These are phyloP conservation scores for Aspergillus baeticus DNA, from an alignment of 495 filamentous ascomycete genomes.

Conservation along the genomic window DNA sequence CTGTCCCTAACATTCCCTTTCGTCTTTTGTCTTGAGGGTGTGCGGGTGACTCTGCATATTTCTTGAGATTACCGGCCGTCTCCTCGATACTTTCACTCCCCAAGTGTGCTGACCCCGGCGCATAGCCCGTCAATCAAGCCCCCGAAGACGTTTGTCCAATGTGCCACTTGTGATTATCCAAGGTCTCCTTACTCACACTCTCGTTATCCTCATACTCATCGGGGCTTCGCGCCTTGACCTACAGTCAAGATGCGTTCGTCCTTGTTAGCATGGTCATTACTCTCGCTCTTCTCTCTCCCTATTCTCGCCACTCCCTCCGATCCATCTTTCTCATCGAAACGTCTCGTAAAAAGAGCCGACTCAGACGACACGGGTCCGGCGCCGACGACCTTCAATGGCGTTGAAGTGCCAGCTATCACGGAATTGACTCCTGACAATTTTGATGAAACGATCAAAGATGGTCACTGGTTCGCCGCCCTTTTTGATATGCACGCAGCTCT, in stretches of 20 bases:
- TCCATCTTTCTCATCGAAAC: slow-evolving; percentile 15
- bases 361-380: slow-evolving; percentile 13
- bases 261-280: slow-evolving; percentile 41
- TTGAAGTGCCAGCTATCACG: slow-evolving; percentile 71
- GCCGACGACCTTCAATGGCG: slow-evolving; percentile 73
- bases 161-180: slow-evolving; percentile 37
- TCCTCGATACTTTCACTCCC: background rate
- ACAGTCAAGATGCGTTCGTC: slow-evolving; percentile 39
- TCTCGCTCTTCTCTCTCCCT: slow-evolving; percentile 41
- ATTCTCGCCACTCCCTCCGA: slow-evolving; percentile 35
- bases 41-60: slow-evolving; percentile 12
- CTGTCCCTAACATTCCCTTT: slow-evolving; percentile 13
- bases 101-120: background rate
- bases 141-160: slow-evolving; percentile 21
- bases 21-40: slow-evolving; percentile 13
- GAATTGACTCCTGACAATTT: slow-evolving; percentile 58
- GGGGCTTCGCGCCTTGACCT: slow-evolving; percentile 18
- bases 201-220: slow-evolving; percentile 12
- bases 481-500: background rate
- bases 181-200: slow-evolving; percentile 17
- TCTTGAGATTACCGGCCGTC: background rate
- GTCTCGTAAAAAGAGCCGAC: slow-evolving; percentile 29
- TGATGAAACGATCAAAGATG: slow-evolving; percentile 57
- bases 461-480: slow-evolving; percentile 53
- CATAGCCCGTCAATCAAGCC: slow-evolving; percentile 8